Evolutionary conservation across 1,284 basidiomycete species (phyloP).

Genomic region (Cryptococcus floricola): DNA sequence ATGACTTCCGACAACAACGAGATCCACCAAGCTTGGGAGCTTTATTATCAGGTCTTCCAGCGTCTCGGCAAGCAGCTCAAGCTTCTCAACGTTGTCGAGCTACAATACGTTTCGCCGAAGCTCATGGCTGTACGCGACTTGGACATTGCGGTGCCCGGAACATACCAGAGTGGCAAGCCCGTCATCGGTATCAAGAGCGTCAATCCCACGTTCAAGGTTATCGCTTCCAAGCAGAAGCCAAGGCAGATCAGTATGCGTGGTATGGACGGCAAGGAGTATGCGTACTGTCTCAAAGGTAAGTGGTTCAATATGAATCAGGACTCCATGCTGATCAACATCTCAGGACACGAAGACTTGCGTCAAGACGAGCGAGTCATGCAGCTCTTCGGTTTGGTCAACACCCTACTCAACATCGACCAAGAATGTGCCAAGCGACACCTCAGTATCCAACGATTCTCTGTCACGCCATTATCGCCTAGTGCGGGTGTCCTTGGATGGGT

Average conservation of each 20-base stretch:
- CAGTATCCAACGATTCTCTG: slow-evolving; percentile 88
- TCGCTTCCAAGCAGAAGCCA: slow-evolving; percentile 97
- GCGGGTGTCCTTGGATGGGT: slow-evolving; percentile 96
- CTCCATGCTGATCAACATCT: neutral
- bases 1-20: slow-evolving; percentile 83
- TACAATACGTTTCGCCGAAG: slow-evolving; percentile 96
- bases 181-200: slow-evolving; percentile 82
- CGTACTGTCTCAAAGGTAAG: slow-evolving; percentile 85
- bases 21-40: slow-evolving; percentile 98
- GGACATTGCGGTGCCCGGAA: slow-evolving; percentile 92
- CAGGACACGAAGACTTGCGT: slow-evolving; percentile 96
- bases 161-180: slow-evolving; percentile 85
- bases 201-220: slow-evolving; percentile 81
- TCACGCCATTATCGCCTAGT: slow-evolving; percentile 94
- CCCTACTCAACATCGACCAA: slow-evolving; percentile 84
- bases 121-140: slow-evolving; percentile 84
- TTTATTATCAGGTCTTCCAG: slow-evolving; percentile 95
- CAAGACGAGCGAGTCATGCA: slow-evolving; percentile 99
- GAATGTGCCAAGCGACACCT: slow-evolving; percentile 94
- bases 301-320: neutral
- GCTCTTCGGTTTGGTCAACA: slow-evolving; percentile 95
- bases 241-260: slow-evolving; percentile 84
- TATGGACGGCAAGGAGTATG: slow-evolving; percentile 89
- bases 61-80: slow-evolving; percentile 94
- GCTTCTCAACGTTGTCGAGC: slow-evolving; percentile 81